Percentiles rank a stretch among this genome's conserved stretches.
phyloP scores from a whole-genome alignment of 2,329 filamentous ascomycete species.

The Phaeosphaeriaceae sp. region DNA sequence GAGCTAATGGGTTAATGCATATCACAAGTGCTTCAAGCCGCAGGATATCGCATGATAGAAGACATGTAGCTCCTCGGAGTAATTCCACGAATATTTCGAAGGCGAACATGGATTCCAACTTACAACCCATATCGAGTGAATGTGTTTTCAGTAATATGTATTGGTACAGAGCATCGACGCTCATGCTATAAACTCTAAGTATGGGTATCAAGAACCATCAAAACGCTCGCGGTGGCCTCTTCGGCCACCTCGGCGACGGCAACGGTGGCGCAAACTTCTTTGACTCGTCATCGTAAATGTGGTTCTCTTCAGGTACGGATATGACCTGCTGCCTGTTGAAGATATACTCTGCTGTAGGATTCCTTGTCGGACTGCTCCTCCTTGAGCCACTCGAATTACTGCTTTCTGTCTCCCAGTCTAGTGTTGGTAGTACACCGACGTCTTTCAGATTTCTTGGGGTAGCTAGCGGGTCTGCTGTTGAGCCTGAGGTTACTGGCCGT shows the following conservation, averaged over 20 bases:
- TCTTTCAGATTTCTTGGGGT: conserved; percentile 17
- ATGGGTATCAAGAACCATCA: conserved; percentile 6
- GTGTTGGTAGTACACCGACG: conserved; percentile 27
- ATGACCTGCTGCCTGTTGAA: conserved; percentile 39
- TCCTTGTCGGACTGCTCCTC: conserved; percentile 17
- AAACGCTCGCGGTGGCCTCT: conserved; percentile 15
- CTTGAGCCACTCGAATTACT: conserved; percentile 13
- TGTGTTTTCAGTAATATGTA: too few relatives aligned
- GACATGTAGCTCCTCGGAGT: too few relatives aligned
- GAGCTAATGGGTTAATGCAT: too few relatives aligned
- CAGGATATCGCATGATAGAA: too few relatives aligned
- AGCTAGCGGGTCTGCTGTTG: conserved; percentile 20
- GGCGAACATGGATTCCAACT: too few relatives aligned
- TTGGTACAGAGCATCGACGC: not conserved
- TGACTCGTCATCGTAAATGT: conserved; percentile 28
- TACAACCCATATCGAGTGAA: too few relatives aligned
- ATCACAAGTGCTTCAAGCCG: too few relatives aligned
- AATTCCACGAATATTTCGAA: too few relatives aligned
- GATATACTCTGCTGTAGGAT: conserved; percentile 32
- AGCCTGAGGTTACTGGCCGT: conserved; percentile 13
- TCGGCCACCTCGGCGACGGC: conserved; percentile 19
- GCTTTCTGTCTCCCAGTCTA: conserved; percentile 35
- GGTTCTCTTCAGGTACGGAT: conserved; percentile 31
- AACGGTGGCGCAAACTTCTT: conserved; percentile 35
- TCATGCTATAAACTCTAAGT: not conserved